Base-by-base conservation (phyloP, 257 asterid genomes). In the Gentiana macrophylla region DNA sequence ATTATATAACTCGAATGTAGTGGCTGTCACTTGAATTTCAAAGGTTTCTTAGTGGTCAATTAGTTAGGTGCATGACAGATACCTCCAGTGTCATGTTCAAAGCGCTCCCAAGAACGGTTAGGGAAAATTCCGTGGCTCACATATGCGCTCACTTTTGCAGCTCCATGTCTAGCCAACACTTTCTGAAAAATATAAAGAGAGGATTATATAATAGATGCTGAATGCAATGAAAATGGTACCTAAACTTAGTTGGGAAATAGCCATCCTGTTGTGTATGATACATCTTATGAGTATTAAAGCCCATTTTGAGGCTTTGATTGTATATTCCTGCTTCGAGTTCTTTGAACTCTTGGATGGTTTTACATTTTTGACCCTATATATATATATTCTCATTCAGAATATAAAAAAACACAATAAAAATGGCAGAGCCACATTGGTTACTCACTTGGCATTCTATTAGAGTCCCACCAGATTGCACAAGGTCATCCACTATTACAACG, bases 381-480 rank as follows among this genome's bases (percentile, higher is more conserved):
- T 35, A 38, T 6, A 35, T 3, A 37, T 24, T 38, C 36, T 1
- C 8, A 5, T 34, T 43, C 12, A 6, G 8, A 45, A 13, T 32
- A 57, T 32, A 45, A 32, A 15, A 12, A 35, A 35, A 11, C 13
- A 36, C 37, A 2, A n/a, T 45, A 33, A 47, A 12, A 6, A 32
- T 8, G 52, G 57, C 2, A 10, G 58, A 57, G 12, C 49, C 65
- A 38, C 33, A 57, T 56, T 60, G 15, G 60, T 55, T 47, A 53
- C 73, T 73, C 43, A 90, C 96, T 89, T 90, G 98, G 65, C 98
- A 90, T 73, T 90, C 96, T 38, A 70, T 52, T 45, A 90, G 72
- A 12, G 98, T 86, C 76, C 98, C 91, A 48, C 98, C 98, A 60
- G 98, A 90, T 75, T 90, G 98, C 38, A 90, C 98, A 61, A 90